Conservation (phyloP, 1,139 yeast genomes). For the Taphrina flavorubra region DNA sequence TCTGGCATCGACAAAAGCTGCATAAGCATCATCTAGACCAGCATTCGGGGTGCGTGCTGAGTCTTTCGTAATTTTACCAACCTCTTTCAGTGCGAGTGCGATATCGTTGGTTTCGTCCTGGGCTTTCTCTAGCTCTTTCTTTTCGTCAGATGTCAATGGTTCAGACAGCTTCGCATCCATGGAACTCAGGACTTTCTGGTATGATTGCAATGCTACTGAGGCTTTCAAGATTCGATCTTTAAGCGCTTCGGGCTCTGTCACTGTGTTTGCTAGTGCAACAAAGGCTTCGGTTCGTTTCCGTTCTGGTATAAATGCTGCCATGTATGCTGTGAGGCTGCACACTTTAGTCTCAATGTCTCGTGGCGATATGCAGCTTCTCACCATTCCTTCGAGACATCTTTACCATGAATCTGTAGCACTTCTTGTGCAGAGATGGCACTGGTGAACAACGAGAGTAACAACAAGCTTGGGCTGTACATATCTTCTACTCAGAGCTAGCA, state of each 20-base stretch:
- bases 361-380: background rate
- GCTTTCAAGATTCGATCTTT: constrained; percentile 13
- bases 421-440: constrained; percentile 15
- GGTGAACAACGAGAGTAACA: background rate
- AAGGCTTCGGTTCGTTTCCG: constrained; percentile 14
- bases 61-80: constrained; percentile 1
- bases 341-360: background rate
- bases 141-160: constrained; percentile 15
- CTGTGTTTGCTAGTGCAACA: constrained; percentile 9
- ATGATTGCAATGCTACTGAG: constrained; percentile 14
- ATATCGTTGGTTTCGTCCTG: constrained; percentile 23
- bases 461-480: background rate
- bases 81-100: constrained; percentile 10
- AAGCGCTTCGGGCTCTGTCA: constrained; percentile 17
- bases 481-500: no score
- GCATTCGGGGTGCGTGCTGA: background rate
- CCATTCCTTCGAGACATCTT: constrained; percentile 29
- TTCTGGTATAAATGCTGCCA: constrained; percentile 28
- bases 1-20: constrained; percentile 12
- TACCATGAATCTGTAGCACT: constrained; percentile 29
- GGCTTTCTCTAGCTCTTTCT: constrained; percentile 13
- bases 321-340: constrained; percentile 11
- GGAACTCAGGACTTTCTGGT: constrained; percentile 17
- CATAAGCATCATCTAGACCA: background rate
- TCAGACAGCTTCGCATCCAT: constrained; percentile 21